These are phyloP conservation scores for Scheffersomyces coipomensis DNA, from an alignment of 805 yeast genomes.

Conservation along the genomic window DNA sequence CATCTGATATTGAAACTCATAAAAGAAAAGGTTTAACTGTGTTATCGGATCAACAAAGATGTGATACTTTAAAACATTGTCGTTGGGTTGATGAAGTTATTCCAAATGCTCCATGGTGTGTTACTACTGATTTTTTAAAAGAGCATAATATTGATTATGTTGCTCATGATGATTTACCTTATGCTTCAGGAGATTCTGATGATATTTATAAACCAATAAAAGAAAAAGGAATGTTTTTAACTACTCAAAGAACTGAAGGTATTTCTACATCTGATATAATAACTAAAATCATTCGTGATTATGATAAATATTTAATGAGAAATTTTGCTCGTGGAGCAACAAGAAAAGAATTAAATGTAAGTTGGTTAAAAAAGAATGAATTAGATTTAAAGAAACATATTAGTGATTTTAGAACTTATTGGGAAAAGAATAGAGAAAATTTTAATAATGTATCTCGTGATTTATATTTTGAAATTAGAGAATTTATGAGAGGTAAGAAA, in stretches of 20 bases:
- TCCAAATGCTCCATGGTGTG: conserved; percentile 94
- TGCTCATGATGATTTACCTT: conserved; percentile 97
- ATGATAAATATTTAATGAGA: conserved; percentile 94
- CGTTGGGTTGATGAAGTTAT: conserved; percentile 97
- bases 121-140: conserved; percentile 74
- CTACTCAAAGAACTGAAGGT: conserved; percentile 96
- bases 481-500: conserved; percentile 56
- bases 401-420: conserved; percentile 79
- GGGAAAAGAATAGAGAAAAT: conserved; percentile 71
- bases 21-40: conserved; percentile 92
- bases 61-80: conserved; percentile 90
- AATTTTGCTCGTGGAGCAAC: conserved; percentile 98
- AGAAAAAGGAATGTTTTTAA: conserved; percentile 83
- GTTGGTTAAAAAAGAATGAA: conserved; percentile 97
- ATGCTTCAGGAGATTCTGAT: conserved; percentile 83
- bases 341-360: conserved; percentile 91
- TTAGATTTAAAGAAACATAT: conserved; percentile 90
- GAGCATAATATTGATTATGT: conserved; percentile 89
- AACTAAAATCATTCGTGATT: conserved; percentile 91
- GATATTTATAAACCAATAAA: conserved; percentile 94
- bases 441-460: conserved; percentile 76
- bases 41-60: conserved; percentile 79
- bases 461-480: conserved; percentile 80
- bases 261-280: conserved; percentile 94
- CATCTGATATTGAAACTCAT: conserved; percentile 88